Conservation (phyloP, 441 rosid species). For the Cnidoscolus chayamansa region DNA sequence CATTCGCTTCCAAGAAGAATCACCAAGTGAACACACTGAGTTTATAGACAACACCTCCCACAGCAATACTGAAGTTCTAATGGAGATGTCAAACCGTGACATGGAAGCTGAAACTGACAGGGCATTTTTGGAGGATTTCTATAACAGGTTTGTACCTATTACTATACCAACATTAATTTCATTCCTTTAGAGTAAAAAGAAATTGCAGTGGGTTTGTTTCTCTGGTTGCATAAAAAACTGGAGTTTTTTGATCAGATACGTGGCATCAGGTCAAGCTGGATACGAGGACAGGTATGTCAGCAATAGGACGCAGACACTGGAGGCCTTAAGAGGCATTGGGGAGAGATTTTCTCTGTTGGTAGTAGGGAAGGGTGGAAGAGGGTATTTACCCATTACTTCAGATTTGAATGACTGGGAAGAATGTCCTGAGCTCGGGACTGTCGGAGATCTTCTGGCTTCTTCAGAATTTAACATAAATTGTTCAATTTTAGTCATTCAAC, state of each 20-base stretch:
- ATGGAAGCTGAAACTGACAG: slow-evolving; percentile 43
- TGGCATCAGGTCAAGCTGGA: slow-evolving; percentile 51
- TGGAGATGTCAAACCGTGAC: slow-evolving; percentile 45
- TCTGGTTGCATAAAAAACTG: slow-evolving; percentile 1
- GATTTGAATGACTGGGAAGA: slow-evolving; percentile 86
- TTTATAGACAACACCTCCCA: slow-evolving; percentile 21
- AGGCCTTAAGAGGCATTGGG: slow-evolving; percentile 42
- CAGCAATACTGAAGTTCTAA: slow-evolving; percentile 36
- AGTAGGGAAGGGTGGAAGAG: slow-evolving; percentile 64
- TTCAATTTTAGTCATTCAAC: slow-evolving; percentile 71
- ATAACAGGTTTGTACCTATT: slow-evolving; percentile 36
- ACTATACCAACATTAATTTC: too few relatives aligned
- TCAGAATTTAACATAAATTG: slow-evolving; percentile 49
- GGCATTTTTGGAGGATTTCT: slow-evolving; percentile 52
- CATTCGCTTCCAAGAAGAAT: slow-evolving; percentile 43
- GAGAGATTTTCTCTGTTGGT: slow-evolving; percentile 59
- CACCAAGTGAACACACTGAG: slow-evolving; percentile 18
- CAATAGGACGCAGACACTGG: slow-evolving; percentile 45
- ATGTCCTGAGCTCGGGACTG: slow-evolving; percentile 70
- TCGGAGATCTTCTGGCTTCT: slow-evolving; percentile 75
- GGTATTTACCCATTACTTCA: slow-evolving; percentile 44
- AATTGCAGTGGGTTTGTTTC: neutral
- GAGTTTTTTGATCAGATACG: slow-evolving; percentile 36
- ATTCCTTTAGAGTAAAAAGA: neutral
- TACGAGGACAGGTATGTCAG: slow-evolving; percentile 55